Evolutionary conservation across 768 basidiomycete species (phyloP).

Genomic region (Fomitopsis pulvina): DNA sequence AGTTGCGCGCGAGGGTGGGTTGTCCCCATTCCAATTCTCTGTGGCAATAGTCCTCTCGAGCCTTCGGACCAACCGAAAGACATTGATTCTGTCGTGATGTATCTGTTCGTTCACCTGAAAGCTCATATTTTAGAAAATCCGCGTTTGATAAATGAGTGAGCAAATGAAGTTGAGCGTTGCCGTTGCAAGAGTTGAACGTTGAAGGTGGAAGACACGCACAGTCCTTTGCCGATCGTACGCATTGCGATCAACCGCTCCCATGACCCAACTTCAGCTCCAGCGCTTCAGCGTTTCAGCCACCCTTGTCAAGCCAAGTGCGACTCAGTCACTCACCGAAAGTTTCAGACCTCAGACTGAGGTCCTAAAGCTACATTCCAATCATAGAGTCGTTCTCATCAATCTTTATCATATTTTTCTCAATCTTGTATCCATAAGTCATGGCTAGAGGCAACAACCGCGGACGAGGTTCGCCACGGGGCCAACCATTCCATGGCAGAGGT

Average conservation of each 20-base stretch:
- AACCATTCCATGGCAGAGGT: neutral
- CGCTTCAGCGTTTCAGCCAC: too few relatives aligned
- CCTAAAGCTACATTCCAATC: neutral
- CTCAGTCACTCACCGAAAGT: too few relatives aligned
- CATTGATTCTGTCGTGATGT: slow-evolving; percentile 62
- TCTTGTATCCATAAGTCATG: slow-evolving; percentile 17
- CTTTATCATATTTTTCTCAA: neutral
- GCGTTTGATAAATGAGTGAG: too few relatives aligned
- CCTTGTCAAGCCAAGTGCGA: too few relatives aligned
- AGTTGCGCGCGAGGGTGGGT: slow-evolving; percentile 13
- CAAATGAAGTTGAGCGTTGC: too few relatives aligned
- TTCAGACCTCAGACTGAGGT: too few relatives aligned
- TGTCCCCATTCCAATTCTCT: slow-evolving; percentile 27
- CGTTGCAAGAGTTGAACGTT: too few relatives aligned
- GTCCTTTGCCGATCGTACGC: too few relatives aligned
- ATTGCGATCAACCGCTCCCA: too few relatives aligned
- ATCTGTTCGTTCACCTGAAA: slow-evolving; percentile 13
- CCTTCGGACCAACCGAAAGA: slow-evolving; percentile 50
- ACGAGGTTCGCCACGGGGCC: slow-evolving; percentile 10
- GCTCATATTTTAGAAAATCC: neutral
- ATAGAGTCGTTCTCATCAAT: neutral
- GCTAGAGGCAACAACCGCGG: slow-evolving; percentile 16
- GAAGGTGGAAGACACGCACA: too few relatives aligned
- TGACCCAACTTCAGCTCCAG: too few relatives aligned
- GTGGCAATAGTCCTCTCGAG: slow-evolving; percentile 48